Evolutionary conservation across 2,329 filamentous ascomycete species (phyloP).

Genomic region (Cryphonectria japonica): DNA sequence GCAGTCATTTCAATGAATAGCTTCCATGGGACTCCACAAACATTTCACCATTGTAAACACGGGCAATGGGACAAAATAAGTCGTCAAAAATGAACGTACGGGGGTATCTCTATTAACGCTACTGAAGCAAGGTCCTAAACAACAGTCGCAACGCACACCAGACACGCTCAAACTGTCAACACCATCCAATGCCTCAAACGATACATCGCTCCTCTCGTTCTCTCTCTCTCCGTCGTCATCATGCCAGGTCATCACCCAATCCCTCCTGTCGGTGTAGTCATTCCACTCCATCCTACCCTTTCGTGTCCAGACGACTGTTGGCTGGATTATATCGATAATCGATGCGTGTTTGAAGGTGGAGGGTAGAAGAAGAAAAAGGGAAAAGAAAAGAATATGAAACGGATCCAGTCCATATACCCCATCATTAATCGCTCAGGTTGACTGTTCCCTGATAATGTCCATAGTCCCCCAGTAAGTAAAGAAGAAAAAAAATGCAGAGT

Average conservation of each 20-base stretch:
- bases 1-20: too few species aligned
- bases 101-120: conserved; percentile 29
- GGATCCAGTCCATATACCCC: conserved; percentile 23
- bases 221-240: conserved; percentile 8
- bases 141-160: conserved; percentile 3
- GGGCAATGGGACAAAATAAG: neutral
- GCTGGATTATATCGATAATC: neutral
- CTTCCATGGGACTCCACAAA: too few species aligned
- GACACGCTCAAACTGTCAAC: conserved; percentile 13
- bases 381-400: conserved; percentile 11
- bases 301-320: conserved; percentile 6
- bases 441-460: neutral
- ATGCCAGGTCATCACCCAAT: conserved; percentile 7
- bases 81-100: conserved; percentile 11
- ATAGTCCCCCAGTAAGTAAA: neutral
- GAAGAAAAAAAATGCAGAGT: neutral
- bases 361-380: neutral
- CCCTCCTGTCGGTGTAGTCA: conserved; percentile 13
- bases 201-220: neutral
- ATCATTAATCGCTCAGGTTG: conserved; percentile 12
- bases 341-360: neutral
- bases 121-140: conserved; percentile 8
- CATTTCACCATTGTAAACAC: neutral
- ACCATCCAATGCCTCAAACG: conserved; percentile 8
- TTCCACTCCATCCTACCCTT: neutral